A percentile compares a stretch with the other conserved stretches of the same genome.
phyloP scores from a whole-genome alignment of 805 yeast genomes.

The Starmerella potacharoeniae region DNA sequence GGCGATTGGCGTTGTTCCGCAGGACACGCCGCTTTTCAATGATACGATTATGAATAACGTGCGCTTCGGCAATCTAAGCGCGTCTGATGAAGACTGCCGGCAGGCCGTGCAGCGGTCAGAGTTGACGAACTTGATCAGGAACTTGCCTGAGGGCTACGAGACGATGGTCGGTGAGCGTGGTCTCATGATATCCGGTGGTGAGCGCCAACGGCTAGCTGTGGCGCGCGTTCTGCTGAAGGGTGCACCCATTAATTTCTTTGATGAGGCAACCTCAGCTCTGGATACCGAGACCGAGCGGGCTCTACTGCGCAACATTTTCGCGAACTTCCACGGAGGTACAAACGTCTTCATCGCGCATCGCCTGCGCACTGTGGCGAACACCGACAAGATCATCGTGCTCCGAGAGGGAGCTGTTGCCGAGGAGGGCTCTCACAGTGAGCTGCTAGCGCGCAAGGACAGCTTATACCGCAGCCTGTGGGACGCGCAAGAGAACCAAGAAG shows the following conservation, averaged over 20 bases:
- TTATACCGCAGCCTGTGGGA: slow-evolving; percentile 78
- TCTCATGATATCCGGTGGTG: slow-evolving; percentile 99
- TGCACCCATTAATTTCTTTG: slow-evolving; percentile 86
- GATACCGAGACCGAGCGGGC: slow-evolving; percentile 95
- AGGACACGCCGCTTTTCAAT: slow-evolving; percentile 91
- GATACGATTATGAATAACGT: slow-evolving; percentile 81
- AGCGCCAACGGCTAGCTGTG: slow-evolving; percentile 88
- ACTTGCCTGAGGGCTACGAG: slow-evolving; percentile 70
- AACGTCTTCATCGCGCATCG: slow-evolving; percentile 90
- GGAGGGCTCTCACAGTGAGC: slow-evolving; percentile 68
- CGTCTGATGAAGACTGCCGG: slow-evolving; percentile 60
- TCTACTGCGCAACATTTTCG: slow-evolving; percentile 59
- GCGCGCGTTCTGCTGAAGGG: slow-evolving; percentile 78
- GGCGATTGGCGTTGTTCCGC: slow-evolving; percentile 88
- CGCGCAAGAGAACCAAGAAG: slow-evolving; percentile 64
- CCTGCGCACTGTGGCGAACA: slow-evolving; percentile 80
- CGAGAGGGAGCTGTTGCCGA: slow-evolving; percentile 70
- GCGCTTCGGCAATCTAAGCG: slow-evolving; percentile 66
- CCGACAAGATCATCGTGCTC: slow-evolving; percentile 85
- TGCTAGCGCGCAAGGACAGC: slow-evolving; percentile 45
- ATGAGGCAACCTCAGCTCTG: slow-evolving; percentile 89
- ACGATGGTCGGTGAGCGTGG: slow-evolving; percentile 93
- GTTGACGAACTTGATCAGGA: slow-evolving; percentile 47
- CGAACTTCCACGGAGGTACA: slow-evolving; percentile 58
- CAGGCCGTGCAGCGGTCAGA: slow-evolving; percentile 59